Evolutionary conservation across 345 rosid genomes (phyloP).

Genomic region (Linum usitatissimum): DNA sequence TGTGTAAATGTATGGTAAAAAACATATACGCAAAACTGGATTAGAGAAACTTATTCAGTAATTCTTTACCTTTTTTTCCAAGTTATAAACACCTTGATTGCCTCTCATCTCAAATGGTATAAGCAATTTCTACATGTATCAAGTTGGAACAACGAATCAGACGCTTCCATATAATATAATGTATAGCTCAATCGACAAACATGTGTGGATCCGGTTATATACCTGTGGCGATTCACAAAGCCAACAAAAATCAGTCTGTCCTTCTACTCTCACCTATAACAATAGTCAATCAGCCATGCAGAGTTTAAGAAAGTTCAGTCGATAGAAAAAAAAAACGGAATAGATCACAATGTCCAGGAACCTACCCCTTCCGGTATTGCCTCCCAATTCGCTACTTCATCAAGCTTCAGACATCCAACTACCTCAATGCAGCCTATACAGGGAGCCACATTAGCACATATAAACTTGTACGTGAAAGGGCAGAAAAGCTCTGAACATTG

Average conservation of each 20-base stretch:
- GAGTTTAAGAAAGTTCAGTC: not conserved
- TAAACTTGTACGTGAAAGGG: no score
- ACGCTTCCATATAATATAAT: not conserved
- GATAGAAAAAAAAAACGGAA: not conserved
- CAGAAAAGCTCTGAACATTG: no score
- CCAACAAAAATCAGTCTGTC: constrained; percentile 81
- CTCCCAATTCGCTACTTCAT: constrained; percentile 29
- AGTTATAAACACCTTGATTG: constrained; percentile 70
- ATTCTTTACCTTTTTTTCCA: constrained; percentile 70
- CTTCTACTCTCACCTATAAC: constrained; percentile 76
- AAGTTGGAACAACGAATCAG: not conserved
- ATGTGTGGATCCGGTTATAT: not conserved
- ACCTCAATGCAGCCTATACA: constrained; percentile 26
- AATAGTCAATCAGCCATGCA: not conserved
- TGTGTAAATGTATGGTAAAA: not conserved
- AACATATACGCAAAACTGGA: not conserved
- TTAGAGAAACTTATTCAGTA: not conserved
- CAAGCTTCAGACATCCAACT: constrained; percentile 26
- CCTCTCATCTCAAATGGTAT: constrained; percentile 98
- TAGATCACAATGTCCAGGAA: not conserved
- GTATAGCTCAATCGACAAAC: not conserved
- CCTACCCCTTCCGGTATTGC: constrained; percentile 27
- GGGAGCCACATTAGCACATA: not conserved
- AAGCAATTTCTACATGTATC: constrained; percentile 43
- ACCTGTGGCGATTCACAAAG: constrained; percentile 91